A percentile compares a stretch with the other conserved stretches of the same genome.
These are phyloP conservation scores for Ploettnerulaceae sp. DNA, from an alignment of 2,329 filamentous ascomycete species.

Conservation along the genomic window DNA sequence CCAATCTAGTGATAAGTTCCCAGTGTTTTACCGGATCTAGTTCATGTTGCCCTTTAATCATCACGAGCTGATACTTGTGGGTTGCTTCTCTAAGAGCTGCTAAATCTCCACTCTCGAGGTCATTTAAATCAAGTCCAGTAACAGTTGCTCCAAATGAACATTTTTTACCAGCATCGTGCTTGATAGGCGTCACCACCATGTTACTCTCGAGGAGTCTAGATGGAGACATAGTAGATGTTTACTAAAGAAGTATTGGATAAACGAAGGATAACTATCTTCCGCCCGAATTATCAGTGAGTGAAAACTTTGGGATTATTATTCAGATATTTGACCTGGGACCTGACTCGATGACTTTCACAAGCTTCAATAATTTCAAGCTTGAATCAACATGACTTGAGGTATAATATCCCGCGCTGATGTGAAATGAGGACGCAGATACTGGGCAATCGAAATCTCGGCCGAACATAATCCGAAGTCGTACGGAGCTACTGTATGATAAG, in stretches of 20 bases:
- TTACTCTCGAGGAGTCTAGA: slow-evolving; percentile 15
- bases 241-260: background rate
- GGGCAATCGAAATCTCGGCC: slow-evolving; percentile 6
- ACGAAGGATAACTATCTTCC: background rate
- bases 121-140: slow-evolving; percentile 36
- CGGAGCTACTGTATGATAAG: slow-evolving; percentile 2
- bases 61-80: slow-evolving; percentile 41
- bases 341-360: too few species aligned
- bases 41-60: slow-evolving; percentile 41
- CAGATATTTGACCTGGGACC: too few species aligned
- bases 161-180: slow-evolving; percentile 24
- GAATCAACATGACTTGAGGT: too few species aligned
- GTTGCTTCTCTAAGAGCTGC: slow-evolving; percentile 37
- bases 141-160: slow-evolving; percentile 37
- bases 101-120: slow-evolving; percentile 38
- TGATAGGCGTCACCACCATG: slow-evolving; percentile 18
- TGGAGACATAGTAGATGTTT: slow-evolving; percentile 18
- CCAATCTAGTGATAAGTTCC: slow-evolving; percentile 42
- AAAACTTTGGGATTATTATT: too few species aligned
- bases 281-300: background rate
- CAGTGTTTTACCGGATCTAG: slow-evolving; percentile 41
- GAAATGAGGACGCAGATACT: slow-evolving; percentile 4
- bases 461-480: background rate
- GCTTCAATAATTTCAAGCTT: background rate
- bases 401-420: background rate